phyloP scores from a whole-genome alignment of 768 basidiomycete species.

The Macrolepiota albuminosa region DNA sequence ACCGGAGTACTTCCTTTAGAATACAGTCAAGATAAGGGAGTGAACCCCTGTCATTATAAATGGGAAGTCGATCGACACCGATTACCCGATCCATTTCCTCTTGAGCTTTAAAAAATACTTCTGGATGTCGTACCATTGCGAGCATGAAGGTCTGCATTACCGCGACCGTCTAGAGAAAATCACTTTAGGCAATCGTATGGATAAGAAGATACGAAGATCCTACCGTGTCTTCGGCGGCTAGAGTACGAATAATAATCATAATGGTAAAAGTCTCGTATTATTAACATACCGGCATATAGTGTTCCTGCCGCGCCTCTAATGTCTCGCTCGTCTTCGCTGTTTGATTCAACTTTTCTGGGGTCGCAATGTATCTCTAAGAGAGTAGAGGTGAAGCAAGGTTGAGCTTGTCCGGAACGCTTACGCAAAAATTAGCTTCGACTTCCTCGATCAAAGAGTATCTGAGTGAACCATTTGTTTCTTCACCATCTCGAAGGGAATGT shows the following conservation, averaged over 20 bases:
- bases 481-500: slow-evolving; percentile 46
- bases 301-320: slow-evolving; percentile 56
- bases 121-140: slow-evolving; percentile 50
- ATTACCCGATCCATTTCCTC: slow-evolving; percentile 46
- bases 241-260: neutral
- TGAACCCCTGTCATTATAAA: slow-evolving; percentile 34
- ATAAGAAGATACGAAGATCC: neutral
- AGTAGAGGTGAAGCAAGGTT: slow-evolving; percentile 40
- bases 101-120: slow-evolving; percentile 44
- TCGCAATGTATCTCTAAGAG: slow-evolving; percentile 37
- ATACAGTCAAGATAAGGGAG: slow-evolving; percentile 46
- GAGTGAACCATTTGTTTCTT: slow-evolving; percentile 40
- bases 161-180: slow-evolving; percentile 39
- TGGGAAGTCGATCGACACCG: slow-evolving; percentile 43
- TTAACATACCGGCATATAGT: slow-evolving; percentile 39
- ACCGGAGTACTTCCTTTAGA: slow-evolving; percentile 45
- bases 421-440: slow-evolving; percentile 4
- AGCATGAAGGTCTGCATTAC: slow-evolving; percentile 46
- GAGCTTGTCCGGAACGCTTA: slow-evolving; percentile 37
- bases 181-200: neutral
- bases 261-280: neutral
- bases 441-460: neutral
- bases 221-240: slow-evolving; percentile 39
- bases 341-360: slow-evolving; percentile 26
- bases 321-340: slow-evolving; percentile 42